phyloP scores from a whole-genome alignment of 495 filamentous ascomycete species.

The Xylona heveae region DNA sequence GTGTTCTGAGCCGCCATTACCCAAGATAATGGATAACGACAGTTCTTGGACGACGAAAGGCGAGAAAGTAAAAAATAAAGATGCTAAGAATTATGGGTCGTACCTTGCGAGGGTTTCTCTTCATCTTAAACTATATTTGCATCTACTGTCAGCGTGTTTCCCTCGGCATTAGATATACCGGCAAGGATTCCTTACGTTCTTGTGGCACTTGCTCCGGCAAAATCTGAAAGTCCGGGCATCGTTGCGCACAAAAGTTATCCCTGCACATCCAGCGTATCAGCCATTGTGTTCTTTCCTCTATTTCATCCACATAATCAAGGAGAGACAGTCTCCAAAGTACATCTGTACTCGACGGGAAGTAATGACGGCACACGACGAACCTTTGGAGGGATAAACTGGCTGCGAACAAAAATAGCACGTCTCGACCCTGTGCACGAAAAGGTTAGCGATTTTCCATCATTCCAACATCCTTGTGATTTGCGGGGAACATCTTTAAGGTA shows the following conservation, averaged over 20 bases:
- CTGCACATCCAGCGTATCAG: conserved; percentile 4
- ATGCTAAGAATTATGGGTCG: too few relatives aligned
- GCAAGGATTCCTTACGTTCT: conserved; percentile 30
- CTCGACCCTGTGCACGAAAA: conserved; percentile 41
- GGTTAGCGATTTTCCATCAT: conserved; percentile 3
- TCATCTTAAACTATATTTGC: conserved; percentile 64
- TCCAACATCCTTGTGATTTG: neutral
- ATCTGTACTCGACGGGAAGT: neutral
- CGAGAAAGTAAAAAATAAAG: conserved; percentile 13
- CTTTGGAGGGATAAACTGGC: conserved; percentile 71
- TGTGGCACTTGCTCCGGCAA: conserved; percentile 84
- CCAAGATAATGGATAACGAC: too few relatives aligned
- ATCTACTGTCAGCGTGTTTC: conserved; percentile 2
- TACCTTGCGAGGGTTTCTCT: conserved; percentile 56
- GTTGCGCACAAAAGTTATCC: conserved; percentile 73
- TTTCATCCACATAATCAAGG: neutral
- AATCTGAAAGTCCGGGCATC: conserved; percentile 52
- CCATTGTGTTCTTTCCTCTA: neutral
- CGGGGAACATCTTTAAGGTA: neutral
- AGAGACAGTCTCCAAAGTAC: neutral
- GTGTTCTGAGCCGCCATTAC: neutral
- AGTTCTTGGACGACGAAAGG: conserved; percentile 13
- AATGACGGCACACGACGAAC: too few relatives aligned
- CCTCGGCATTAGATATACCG: neutral
- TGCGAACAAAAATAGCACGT: conserved; percentile 80